These are phyloP conservation scores for Arabidopsis hybrid DNA, from an alignment of 441 rosid genomes.

Conservation along the genomic window DNA sequence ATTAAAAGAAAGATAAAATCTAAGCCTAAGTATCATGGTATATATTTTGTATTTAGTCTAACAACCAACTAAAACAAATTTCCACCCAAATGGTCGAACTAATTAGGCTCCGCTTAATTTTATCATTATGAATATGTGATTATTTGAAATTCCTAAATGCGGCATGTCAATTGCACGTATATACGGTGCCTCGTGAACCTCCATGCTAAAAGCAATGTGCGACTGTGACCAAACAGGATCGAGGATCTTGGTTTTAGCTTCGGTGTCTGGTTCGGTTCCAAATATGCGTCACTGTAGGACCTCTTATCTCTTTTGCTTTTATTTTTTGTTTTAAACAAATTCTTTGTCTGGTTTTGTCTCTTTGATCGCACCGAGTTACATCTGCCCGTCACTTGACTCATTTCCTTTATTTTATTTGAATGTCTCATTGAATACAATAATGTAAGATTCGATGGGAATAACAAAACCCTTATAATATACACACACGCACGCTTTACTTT, in stretches of 20 bases:
- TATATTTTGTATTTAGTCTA: neutral
- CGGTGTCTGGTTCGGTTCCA: slow-evolving; percentile 41
- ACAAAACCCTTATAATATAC: slow-evolving; percentile 17
- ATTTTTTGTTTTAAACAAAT: too few species aligned
- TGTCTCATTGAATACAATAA: slow-evolving; percentile 25
- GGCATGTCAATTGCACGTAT: slow-evolving; percentile 36
- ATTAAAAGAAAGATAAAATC: neutral
- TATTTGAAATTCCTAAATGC: neutral
- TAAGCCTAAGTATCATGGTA: neutral
- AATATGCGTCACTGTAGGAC: slow-evolving; percentile 24
- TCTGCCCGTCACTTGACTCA: slow-evolving; percentile 27
- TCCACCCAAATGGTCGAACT: neutral
- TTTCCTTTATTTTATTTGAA: slow-evolving; percentile 14
- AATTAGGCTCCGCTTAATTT: slow-evolving; percentile 2
- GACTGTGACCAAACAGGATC: slow-evolving; percentile 38
- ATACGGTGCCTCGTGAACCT: slow-evolving; percentile 24
- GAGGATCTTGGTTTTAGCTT: slow-evolving; percentile 35
- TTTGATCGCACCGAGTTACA: slow-evolving; percentile 31
- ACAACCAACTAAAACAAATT: neutral
- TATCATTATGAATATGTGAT: neutral
- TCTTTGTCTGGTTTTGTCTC: slow-evolving; percentile 19
- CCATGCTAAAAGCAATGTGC: slow-evolving; percentile 39
- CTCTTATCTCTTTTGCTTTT: slow-evolving; percentile 28
- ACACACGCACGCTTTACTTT: slow-evolving; percentile 42
- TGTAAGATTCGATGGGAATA: slow-evolving; percentile 9